Evolutionary conservation across 2,329 filamentous ascomycete genomes (phyloP).

Genomic region (Hymenoscyphus repandus): DNA sequence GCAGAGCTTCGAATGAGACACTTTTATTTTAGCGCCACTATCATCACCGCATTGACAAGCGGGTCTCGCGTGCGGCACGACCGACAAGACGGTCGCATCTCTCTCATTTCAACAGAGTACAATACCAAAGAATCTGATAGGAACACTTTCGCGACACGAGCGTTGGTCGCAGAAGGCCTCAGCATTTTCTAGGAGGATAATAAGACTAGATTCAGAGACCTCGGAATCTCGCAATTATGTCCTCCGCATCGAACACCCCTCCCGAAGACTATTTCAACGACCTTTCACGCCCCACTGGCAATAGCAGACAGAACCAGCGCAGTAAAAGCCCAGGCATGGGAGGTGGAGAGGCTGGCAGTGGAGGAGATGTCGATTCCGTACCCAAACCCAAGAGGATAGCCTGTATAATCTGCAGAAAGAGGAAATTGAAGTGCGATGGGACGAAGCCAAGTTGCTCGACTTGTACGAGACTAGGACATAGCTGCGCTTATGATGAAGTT

Average conservation of each 20-base stretch:
- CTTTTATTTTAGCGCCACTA: not conserved
- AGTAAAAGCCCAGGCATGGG: slow-evolving; percentile 29
- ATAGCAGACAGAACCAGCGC: slow-evolving; percentile 27
- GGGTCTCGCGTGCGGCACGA: not conserved
- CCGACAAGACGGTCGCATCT: not conserved
- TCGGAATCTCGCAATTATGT: slow-evolving; percentile 22
- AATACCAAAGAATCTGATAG: not conserved
- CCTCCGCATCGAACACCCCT: slow-evolving; percentile 29
- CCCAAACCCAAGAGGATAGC: slow-evolving; percentile 89
- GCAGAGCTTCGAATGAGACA: no score
- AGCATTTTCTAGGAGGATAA: not conserved
- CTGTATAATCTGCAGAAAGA: slow-evolving; percentile 87
- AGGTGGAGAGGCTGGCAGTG: slow-evolving; percentile 35
- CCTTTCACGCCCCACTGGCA: slow-evolving; percentile 37
- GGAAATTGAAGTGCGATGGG: slow-evolving; percentile 75
- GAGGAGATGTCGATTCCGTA: slow-evolving; percentile 48
- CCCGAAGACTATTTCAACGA: slow-evolving; percentile 53
- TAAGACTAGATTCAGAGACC: not conserved
- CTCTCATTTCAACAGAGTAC: not conserved
- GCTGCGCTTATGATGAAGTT: slow-evolving; percentile 64
- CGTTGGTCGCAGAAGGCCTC: not conserved
- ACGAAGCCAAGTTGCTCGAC: slow-evolving; percentile 61
- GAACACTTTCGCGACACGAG: not conserved
- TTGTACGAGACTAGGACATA: slow-evolving; percentile 58
- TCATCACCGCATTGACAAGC: not conserved